Evolutionary conservation across 257 asterid genomes (phyloP).

Genomic region (Plantago elongata): DNA sequence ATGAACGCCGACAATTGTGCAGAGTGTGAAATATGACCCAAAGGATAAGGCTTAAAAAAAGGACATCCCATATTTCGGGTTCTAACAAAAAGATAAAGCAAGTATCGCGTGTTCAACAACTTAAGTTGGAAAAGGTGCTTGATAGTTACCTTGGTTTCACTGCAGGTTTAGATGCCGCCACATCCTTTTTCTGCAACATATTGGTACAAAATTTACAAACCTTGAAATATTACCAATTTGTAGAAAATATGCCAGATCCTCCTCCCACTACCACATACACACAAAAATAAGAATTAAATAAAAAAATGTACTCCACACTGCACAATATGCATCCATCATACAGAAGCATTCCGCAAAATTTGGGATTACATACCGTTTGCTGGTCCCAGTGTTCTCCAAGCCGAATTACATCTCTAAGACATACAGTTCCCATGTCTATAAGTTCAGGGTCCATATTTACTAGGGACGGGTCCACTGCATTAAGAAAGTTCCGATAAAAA

Average conservation of each 20-base stretch:
- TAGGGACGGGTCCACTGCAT: slow-evolving; percentile 63
- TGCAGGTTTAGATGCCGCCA: slow-evolving; percentile 32
- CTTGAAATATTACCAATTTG: slow-evolving; percentile 4
- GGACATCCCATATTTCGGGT: too few relatives aligned
- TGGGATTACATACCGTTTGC: slow-evolving; percentile 33
- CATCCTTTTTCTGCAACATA: slow-evolving; percentile 56
- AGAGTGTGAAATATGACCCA: too few relatives aligned
- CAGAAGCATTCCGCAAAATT: slow-evolving; percentile 4
- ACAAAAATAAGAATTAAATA: too few relatives aligned
- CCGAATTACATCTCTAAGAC: slow-evolving; percentile 70
- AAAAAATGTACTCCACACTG: background rate
- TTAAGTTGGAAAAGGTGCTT: background rate
- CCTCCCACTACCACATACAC: too few relatives aligned
- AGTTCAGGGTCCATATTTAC: slow-evolving; percentile 66
- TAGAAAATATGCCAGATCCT: background rate
- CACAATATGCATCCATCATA: slow-evolving; percentile 8
- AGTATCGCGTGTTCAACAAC: slow-evolving; percentile 1
- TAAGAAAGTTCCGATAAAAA: slow-evolving; percentile 21
- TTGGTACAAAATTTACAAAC: slow-evolving; percentile 21
- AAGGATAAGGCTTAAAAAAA: too few relatives aligned
- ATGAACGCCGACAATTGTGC: too few relatives aligned
- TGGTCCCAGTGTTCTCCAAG: slow-evolving; percentile 80
- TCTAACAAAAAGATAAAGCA: background rate
- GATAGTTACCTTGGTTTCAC: slow-evolving; percentile 46
- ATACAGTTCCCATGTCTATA: slow-evolving; percentile 50